Evolutionary conservation across 345 rosid genomes (phyloP).

Genomic region (Eucalyptus pumila): DNA sequence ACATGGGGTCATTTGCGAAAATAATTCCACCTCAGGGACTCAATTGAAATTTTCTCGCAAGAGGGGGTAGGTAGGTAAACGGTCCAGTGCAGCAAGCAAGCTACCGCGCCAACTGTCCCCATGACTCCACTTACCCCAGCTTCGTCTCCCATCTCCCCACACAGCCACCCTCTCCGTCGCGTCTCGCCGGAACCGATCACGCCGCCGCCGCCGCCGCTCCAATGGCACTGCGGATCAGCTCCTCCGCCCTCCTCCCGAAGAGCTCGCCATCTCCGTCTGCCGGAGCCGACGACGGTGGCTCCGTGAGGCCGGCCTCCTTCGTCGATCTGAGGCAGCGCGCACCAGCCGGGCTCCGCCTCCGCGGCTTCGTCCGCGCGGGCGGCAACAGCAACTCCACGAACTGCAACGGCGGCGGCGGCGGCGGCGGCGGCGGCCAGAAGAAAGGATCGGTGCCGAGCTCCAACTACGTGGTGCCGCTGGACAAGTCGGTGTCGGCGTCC

Average conservation of each 20-base stretch:
- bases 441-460: constrained; percentile 58
- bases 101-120: not conserved
- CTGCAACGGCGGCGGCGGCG: constrained; percentile 13
- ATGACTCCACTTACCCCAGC: not conserved
- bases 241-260: not conserved
- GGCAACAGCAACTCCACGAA: not conserved
- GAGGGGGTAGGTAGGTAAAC: not conserved
- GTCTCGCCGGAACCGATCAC: not conserved
- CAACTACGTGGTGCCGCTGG: constrained; percentile 90
- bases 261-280: not conserved
- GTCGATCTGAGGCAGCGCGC: not conserved
- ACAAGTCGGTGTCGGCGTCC: constrained; percentile 48
- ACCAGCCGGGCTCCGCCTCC: not conserved
- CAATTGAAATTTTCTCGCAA: not conserved
- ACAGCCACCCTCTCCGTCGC: not conserved
- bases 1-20: not conserved
- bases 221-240: not conserved
- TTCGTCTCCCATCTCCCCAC: not conserved
- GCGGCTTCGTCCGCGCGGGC: not conserved
- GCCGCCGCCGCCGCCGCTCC: not conserved
- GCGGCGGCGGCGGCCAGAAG: constrained; percentile 22
- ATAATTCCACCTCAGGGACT: not conserved
- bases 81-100: not conserved
- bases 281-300: not conserved
- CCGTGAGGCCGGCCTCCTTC: not conserved